A percentile compares a stretch with the other conserved stretches of the same genome.
phyloP scores from a whole-genome alignment of 1,284 basidiomycete genomes.

The Cerrena zonata region DNA sequence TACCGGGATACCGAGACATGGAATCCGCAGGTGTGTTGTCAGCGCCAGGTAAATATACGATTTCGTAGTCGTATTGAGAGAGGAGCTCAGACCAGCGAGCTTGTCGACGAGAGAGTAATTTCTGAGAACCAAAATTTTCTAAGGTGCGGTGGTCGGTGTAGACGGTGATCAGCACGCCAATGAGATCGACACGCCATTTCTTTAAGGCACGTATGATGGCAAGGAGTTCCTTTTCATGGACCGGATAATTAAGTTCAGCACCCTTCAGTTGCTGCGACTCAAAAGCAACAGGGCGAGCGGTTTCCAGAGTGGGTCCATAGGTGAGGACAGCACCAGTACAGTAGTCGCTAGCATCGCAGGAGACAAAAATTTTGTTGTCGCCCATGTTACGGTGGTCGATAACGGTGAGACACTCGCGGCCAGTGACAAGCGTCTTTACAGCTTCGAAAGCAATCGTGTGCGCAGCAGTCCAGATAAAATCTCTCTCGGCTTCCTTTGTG shows the following conservation, averaged over 20 bases:
- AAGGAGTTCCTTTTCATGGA: too few relatives aligned
- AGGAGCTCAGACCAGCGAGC: conserved; percentile 34
- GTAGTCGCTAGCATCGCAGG: conserved; percentile 21
- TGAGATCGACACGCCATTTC: conserved; percentile 30
- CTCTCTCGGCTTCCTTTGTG: conserved; percentile 17
- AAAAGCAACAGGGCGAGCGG: conserved; percentile 7
- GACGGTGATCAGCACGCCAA: conserved; percentile 29
- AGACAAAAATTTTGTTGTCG: conserved; percentile 23
- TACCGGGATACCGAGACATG: conserved; percentile 22
- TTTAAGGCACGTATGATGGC: conserved; percentile 13
- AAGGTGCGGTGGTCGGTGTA: conserved; percentile 38
- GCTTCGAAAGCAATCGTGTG: conserved; percentile 33
- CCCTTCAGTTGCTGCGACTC: too few relatives aligned
- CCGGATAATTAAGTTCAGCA: too few relatives aligned
- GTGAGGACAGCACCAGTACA: conserved; percentile 22
- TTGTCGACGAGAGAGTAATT: conserved; percentile 30
- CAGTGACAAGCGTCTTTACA: conserved; percentile 31
- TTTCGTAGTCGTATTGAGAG: conserved; percentile 29
- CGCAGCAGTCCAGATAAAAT: conserved; percentile 24
- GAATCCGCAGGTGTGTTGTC: conserved; percentile 34
- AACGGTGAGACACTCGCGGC: conserved; percentile 23
- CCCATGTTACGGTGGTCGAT: conserved; percentile 29
- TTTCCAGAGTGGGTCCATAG: conserved; percentile 11
- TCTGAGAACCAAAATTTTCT: conserved; percentile 31
- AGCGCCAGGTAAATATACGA: conserved; percentile 32